A percentile compares a stretch with the other conserved stretches of the same genome.
Conservation (phyloP, 352 stramenopile genomes). For the Plasmopara muralis region DNA sequence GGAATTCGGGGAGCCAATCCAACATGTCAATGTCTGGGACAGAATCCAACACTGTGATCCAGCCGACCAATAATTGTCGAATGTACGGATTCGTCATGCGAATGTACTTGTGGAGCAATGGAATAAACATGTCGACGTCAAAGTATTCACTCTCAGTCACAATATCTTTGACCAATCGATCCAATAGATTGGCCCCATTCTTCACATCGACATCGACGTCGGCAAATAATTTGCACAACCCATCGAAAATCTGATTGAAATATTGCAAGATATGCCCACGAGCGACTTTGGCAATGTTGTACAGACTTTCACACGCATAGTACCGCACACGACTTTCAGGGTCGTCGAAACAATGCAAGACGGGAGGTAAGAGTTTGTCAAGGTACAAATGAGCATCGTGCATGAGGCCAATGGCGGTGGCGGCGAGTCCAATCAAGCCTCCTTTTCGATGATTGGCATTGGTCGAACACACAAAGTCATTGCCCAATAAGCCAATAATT, state of each 20-base stretch:
- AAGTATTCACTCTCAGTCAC: conserved; percentile 98
- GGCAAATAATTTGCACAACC: conserved; percentile 92
- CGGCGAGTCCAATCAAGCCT: conserved; percentile 96
- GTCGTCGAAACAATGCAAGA: conserved; percentile 99
- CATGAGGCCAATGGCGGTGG: conserved; percentile 96
- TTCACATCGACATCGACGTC: conserved; percentile 99
- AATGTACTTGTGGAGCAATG: conserved; percentile 99
- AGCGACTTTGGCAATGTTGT: conserved; percentile 99
- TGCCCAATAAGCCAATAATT: conserved; percentile 95
- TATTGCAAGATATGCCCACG: conserved; percentile 93
- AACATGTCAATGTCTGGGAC: conserved; percentile 99
- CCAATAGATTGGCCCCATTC: conserved; percentile 90
- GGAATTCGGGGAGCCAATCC: conserved; percentile 95
- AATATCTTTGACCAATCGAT: conserved; percentile 97
- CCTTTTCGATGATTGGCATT: conserved; percentile 99
- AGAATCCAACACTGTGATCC: conserved; percentile 98
- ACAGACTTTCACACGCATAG: conserved; percentile 99
- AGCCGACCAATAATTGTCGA: conserved; percentile 95
- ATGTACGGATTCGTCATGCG: conserved; percentile 99
- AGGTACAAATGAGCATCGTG: conserved; percentile 88
- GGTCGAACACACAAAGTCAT: conserved; percentile 97
- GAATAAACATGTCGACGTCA: conserved; percentile 98
- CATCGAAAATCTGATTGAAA: conserved; percentile 99
- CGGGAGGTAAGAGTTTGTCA: conserved; percentile 92
- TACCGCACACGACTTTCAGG: conserved; percentile 96